These are phyloP conservation scores for Geotrichum candidum DNA, from an alignment of 1,139 yeast genomes.

Conservation along the genomic window DNA sequence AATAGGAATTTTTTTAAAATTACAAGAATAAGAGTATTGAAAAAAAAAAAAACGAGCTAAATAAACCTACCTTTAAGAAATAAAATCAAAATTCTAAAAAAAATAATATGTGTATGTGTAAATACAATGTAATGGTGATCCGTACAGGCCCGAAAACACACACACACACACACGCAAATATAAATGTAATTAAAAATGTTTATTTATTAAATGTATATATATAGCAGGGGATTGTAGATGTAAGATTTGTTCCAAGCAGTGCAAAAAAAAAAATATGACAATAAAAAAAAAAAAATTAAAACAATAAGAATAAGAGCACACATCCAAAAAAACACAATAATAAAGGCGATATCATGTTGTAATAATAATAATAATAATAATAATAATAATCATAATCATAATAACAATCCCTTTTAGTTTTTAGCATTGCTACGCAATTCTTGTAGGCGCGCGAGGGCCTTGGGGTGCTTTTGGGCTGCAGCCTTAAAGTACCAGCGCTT, in stretches of 20 bases:
- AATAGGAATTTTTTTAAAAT: background rate
- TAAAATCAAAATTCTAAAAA: background rate
- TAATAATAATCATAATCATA: background rate
- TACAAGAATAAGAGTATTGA: background rate
- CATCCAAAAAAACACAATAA: too few species aligned
- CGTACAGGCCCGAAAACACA: background rate
- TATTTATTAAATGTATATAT: too few species aligned
- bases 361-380: background rate
- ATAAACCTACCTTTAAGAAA: too few species aligned
- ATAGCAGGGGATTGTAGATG: too few species aligned
- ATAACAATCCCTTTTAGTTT: background rate
- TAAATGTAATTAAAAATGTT: too few species aligned
- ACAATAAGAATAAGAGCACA: too few species aligned
- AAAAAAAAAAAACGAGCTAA: background rate
- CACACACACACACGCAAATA: too few species aligned
- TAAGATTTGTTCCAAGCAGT: too few species aligned
- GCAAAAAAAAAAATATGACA: too few species aligned
- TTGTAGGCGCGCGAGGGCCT: constrained; percentile 43
- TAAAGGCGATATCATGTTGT: too few species aligned
- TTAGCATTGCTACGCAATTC: constrained; percentile 18
- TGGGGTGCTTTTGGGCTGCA: constrained; percentile 53
- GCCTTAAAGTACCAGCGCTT: constrained; percentile 52
- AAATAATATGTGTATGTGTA: background rate
- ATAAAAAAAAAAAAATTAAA: too few species aligned
- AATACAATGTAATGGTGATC: background rate